Evolutionary conservation across 2,329 filamentous ascomycete genomes (phyloP).

Genomic region (Colletotrichum neosansevieriae): DNA sequence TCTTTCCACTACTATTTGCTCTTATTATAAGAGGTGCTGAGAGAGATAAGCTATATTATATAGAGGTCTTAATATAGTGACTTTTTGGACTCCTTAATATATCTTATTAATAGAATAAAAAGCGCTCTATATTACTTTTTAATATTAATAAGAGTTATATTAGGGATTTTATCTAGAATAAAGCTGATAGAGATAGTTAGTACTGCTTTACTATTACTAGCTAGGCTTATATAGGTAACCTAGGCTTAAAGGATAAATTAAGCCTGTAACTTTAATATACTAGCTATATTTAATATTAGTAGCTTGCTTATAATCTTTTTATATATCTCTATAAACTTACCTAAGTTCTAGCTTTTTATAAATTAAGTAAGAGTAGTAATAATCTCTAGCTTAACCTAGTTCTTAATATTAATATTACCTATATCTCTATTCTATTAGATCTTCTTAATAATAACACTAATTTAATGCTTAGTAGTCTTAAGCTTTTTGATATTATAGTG

Average conservation of each 20-base stretch:
- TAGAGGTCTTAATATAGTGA: background rate
- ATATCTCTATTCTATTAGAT: background rate
- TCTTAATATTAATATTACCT: background rate
- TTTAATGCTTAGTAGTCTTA: conserved; percentile 3
- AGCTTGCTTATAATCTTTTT: background rate
- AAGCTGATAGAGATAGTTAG: background rate
- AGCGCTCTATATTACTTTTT: background rate
- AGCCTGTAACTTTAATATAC: background rate
- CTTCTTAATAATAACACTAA: background rate
- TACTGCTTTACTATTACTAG: background rate
- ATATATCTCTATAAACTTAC: conserved; percentile 1
- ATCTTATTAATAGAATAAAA: background rate
- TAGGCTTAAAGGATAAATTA: background rate
- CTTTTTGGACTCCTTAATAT: background rate
- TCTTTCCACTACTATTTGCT: no score
- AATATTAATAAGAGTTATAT: background rate
- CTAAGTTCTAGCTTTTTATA: background rate
- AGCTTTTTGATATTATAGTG: background rate
- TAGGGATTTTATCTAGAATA: background rate
- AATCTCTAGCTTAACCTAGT: background rate
- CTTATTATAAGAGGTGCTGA: no score
- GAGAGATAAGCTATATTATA: background rate
- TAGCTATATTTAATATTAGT: no score
- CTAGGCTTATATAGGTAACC: background rate
- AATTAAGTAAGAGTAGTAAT: background rate